phyloP scores from a whole-genome alignment of 169 alveolate species.

The Cryptosporidium parvum region DNA sequence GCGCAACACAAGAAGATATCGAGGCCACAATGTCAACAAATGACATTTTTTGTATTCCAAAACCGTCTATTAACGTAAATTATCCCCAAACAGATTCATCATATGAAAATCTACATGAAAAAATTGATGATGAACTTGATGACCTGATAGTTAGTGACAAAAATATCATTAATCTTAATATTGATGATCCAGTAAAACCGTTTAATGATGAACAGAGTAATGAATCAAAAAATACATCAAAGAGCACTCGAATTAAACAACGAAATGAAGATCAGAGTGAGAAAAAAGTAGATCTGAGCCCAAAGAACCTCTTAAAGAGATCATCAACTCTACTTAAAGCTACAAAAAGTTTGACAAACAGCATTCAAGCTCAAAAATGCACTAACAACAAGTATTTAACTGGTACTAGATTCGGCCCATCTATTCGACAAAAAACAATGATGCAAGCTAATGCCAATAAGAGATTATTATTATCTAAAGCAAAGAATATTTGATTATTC shows the following conservation, averaged over 20 bases:
- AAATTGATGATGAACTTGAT: slow-evolving; percentile 41
- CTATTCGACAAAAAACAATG: slow-evolving; percentile 24
- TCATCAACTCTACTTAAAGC: slow-evolving; percentile 52
- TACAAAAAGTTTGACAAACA: slow-evolving; percentile 46
- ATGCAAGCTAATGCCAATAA: neutral
- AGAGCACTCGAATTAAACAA: neutral
- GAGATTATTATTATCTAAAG: neutral
- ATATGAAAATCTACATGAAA: slow-evolving; percentile 37
- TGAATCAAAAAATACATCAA: neutral
- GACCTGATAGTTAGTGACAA: neutral
- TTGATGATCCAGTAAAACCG: neutral
- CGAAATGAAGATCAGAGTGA: neutral
- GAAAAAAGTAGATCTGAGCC: neutral
- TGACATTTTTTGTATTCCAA: slow-evolving; percentile 55
- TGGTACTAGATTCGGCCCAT: slow-evolving; percentile 75
- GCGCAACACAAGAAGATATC: slow-evolving; percentile 66
- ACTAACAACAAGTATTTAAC: slow-evolving; percentile 28
- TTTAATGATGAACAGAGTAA: neutral
- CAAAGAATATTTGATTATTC: neutral
- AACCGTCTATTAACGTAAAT: slow-evolving; percentile 30
- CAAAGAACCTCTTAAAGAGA: slow-evolving; percentile 11
- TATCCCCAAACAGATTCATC: slow-evolving; percentile 67
- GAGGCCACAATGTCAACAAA: slow-evolving; percentile 61
- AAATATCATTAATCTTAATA: slow-evolving; percentile 13
- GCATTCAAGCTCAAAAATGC: slow-evolving; percentile 42